Conservation (phyloP, 1,139 yeast genomes). For the Yamadazyma siamensis region DNA sequence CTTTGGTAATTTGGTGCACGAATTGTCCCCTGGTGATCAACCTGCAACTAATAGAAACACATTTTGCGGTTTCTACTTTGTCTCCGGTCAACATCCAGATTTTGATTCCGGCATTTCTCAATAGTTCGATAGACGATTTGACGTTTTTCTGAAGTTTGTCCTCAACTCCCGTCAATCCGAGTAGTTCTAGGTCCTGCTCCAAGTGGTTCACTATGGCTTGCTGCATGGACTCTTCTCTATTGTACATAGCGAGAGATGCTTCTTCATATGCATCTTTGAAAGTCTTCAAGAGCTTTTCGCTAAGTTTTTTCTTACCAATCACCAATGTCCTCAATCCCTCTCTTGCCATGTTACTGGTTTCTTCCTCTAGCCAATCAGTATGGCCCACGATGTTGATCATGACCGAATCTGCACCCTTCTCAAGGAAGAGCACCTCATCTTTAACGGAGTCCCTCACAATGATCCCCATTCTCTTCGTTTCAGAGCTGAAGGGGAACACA, state of each 20-base stretch:
- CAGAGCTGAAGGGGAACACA: slow-evolving; percentile 92
- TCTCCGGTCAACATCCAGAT: slow-evolving; percentile 99
- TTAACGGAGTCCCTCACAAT: slow-evolving; percentile 61
- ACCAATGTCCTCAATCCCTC: slow-evolving; percentile 96
- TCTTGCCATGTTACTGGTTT: slow-evolving; percentile 95
- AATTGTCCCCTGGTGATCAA: slow-evolving; percentile 91
- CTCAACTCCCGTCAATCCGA: slow-evolving; percentile 96
- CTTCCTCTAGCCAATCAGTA: slow-evolving; percentile 97
- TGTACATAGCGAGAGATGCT: slow-evolving; percentile 76
- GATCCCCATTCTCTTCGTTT: slow-evolving; percentile 95
- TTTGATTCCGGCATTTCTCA: slow-evolving; percentile 93
- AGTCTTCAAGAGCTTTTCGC: slow-evolving; percentile 50
- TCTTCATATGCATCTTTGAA: slow-evolving; percentile 63
- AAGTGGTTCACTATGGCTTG: slow-evolving; percentile 63
- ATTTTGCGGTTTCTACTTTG: slow-evolving; percentile 95
- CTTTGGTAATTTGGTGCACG: slow-evolving; percentile 78
- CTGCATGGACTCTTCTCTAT: slow-evolving; percentile 74
- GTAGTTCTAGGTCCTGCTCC: slow-evolving; percentile 79
- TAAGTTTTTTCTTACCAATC: slow-evolving; percentile 74
- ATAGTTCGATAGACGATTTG: slow-evolving; percentile 83
- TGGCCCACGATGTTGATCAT: slow-evolving; percentile 81
- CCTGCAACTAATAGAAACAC: slow-evolving; percentile 93
- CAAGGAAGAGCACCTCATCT: slow-evolving; percentile 77
- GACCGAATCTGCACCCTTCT: slow-evolving; percentile 96
- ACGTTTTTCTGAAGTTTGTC: slow-evolving; percentile 91